A percentile compares a stretch with the other conserved stretches of the same genome.
phyloP scores from a whole-genome alignment of 345 rosid species.

The Ceriops zippeliana region DNA sequence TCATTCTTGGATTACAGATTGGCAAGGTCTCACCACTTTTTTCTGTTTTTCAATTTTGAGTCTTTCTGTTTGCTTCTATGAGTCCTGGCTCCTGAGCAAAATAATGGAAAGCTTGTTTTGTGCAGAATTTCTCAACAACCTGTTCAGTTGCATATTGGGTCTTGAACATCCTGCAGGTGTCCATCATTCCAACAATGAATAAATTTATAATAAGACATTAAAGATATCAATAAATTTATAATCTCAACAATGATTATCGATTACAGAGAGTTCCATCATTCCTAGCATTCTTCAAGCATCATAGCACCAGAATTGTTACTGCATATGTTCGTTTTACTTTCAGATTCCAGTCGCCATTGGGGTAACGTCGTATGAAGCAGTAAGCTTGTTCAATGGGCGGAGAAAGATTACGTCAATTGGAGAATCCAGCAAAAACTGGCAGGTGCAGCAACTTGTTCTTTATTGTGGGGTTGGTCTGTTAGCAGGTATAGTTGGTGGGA shows the following conservation, averaged over 20 bases:
- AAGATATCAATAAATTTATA: no score
- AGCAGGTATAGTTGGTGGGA: conserved; percentile 38
- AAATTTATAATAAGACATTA: no score
- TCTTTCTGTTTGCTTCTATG: neutral
- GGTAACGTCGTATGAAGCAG: conserved; percentile 24
- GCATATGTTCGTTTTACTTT: neutral
- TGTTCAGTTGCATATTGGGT: conserved; percentile 23
- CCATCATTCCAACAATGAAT: no score
- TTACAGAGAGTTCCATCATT: no score
- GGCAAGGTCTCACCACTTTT: conserved; percentile 32
- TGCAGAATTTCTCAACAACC: conserved; percentile 17
- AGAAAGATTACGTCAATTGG: conserved; percentile 42
- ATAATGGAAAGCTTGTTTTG: neutral
- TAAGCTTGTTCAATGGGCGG: conserved; percentile 36
- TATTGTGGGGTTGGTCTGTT: conserved; percentile 25
- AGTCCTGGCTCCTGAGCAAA: neutral
- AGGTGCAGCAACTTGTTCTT: conserved; percentile 8
- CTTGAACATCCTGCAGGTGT: conserved; percentile 17
- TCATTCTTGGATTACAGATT: conserved; percentile 44
- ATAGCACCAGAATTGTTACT: neutral
- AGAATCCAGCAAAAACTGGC: conserved; percentile 28
- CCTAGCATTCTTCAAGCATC: neutral
- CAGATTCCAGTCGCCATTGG: conserved; percentile 28
- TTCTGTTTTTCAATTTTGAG: neutral
- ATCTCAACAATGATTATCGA: no score